These are phyloP conservation scores for Penicillium sp. DNA, from an alignment of 2,329 filamentous ascomycete species.

Conservation along the genomic window DNA sequence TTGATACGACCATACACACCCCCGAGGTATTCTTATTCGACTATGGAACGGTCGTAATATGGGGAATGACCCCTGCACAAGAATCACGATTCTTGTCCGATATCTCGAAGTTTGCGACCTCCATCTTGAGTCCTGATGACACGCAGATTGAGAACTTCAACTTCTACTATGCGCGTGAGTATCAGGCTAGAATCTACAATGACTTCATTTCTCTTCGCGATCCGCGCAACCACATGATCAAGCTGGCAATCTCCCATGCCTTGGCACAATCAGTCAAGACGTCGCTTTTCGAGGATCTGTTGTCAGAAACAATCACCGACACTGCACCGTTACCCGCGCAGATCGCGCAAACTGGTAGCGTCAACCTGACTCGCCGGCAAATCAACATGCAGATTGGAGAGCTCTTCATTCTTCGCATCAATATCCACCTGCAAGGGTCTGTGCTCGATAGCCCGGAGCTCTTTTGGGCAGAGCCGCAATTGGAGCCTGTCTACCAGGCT, in stretches of 20 bases:
- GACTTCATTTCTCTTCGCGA: constrained; percentile 95
- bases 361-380: constrained; percentile 78
- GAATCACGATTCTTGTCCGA: constrained; percentile 91
- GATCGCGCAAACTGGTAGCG: constrained; percentile 88
- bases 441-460: constrained; percentile 95
- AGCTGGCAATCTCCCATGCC: constrained; percentile 92
- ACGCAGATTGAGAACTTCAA: constrained; percentile 98
- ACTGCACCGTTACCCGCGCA: constrained; percentile 91
- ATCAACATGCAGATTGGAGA: constrained; percentile 99
- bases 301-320: constrained; percentile 86
- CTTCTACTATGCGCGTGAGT: constrained; percentile 97
- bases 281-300: constrained; percentile 90
- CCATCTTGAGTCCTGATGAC: constrained; percentile 82
- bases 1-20: constrained; percentile 83
- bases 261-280: constrained; percentile 97
- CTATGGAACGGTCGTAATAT: constrained; percentile 96
- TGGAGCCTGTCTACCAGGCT: constrained; percentile 94
- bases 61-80: constrained; percentile 91
- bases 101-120: constrained; percentile 86
- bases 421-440: constrained; percentile 94
- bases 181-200: constrained; percentile 98
- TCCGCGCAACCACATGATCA: constrained; percentile 96
- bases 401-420: constrained; percentile 94
- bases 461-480: constrained; percentile 96
- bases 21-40: constrained; percentile 96